A percentile compares a stretch with the other conserved stretches of the same genome.
phyloP scores from a whole-genome alignment of 495 filamentous ascomycete genomes.

The Trichoderma erinaceum region DNA sequence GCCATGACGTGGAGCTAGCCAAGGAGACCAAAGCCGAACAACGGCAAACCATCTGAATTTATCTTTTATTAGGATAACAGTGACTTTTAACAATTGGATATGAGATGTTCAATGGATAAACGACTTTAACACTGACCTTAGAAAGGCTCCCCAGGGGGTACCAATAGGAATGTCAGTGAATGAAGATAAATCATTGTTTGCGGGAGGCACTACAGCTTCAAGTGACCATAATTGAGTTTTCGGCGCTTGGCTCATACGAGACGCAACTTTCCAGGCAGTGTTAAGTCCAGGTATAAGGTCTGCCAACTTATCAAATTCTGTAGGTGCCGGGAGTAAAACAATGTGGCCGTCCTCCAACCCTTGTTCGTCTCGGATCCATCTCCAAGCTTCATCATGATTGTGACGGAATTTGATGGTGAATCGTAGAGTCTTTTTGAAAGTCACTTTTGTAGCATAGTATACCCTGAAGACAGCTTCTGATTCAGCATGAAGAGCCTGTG shows the following conservation, averaged over 20 bases:
- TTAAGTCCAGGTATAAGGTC: slow-evolving; percentile 58
- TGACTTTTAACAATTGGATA: not conserved
- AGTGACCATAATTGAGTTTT: slow-evolving; percentile 67
- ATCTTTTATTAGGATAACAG: slow-evolving; percentile 21
- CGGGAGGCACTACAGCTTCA: slow-evolving; percentile 47
- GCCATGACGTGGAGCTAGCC: slow-evolving; percentile 86
- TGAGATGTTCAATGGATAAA: slow-evolving; percentile 8
- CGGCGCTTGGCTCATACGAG: slow-evolving; percentile 59
- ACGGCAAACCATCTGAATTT: slow-evolving; percentile 65
- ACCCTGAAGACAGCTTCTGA: slow-evolving; percentile 32
- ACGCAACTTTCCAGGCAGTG: slow-evolving; percentile 49
- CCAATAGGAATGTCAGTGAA: slow-evolving; percentile 56
- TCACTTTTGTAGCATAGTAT: slow-evolving; percentile 40
- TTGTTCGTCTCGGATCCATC: slow-evolving; percentile 65
- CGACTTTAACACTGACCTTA: slow-evolving; percentile 31
- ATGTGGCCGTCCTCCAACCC: slow-evolving; percentile 57
- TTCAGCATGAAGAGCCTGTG: slow-evolving; percentile 31
- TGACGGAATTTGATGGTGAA: slow-evolving; percentile 77
- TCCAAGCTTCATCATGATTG: slow-evolving; percentile 52
- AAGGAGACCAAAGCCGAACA: slow-evolving; percentile 71
- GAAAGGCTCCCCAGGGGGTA: slow-evolving; percentile 45
- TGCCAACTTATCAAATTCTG: slow-evolving; percentile 39
- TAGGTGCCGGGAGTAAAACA: slow-evolving; percentile 36
- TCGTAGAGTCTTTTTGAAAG: slow-evolving; percentile 38
- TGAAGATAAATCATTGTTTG: slow-evolving; percentile 50